Base-by-base conservation (phyloP, 768 basidiomycete genomes). In the Coprinopsis marcescibilis region DNA sequence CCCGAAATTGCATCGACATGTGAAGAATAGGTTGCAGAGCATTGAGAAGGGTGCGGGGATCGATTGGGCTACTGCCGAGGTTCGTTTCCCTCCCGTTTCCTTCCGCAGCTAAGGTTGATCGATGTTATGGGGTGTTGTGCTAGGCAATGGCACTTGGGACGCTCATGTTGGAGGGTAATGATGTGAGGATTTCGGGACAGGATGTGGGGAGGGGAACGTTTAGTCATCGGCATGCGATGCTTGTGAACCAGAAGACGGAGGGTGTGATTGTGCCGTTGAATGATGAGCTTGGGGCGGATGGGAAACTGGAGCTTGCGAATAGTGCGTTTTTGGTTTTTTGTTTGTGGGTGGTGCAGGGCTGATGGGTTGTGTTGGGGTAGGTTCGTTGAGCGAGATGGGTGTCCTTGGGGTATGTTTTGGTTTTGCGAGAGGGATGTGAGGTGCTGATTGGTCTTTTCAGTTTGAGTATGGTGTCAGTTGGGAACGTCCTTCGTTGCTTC, bases 381-480 rank as follows among this genome's bases (percentile, higher is more conserved):
- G 88, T 60, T 92, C 89, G 0, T 65, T 93, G 63, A 93, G 90
- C 55, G 91, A 94, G 61, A 77, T 90, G 72, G 89, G 85, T 0
- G 90, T 93, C 4, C 79, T 94, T 45, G 89, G 86, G 25, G 89
- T 89, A 58, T 55, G 84, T 67, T 19, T 7, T 49, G 44, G 39
- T 43, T 15, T 20, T 42, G 43, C 21, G 43, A 5, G 25, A 14
- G 37, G 38, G 43, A 25, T 11, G 23, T 35, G n/a, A 25, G 25
- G 19, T 51, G 19, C 43, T 53, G 5, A 46, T 21, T 34, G 23
- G 21, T 13, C 36, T 4, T n/a, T 1, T 55, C n/a, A 91, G 78
- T 96, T 94, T 51, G 93, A 95, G 58, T 90, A 89, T 52, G 93
- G 93, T 0, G 75, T 86, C 38, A 90, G 87, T 55, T 93, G 90